These are phyloP conservation scores for Salix suchowensis DNA, from an alignment of 345 rosid genomes.

Conservation along the genomic window DNA sequence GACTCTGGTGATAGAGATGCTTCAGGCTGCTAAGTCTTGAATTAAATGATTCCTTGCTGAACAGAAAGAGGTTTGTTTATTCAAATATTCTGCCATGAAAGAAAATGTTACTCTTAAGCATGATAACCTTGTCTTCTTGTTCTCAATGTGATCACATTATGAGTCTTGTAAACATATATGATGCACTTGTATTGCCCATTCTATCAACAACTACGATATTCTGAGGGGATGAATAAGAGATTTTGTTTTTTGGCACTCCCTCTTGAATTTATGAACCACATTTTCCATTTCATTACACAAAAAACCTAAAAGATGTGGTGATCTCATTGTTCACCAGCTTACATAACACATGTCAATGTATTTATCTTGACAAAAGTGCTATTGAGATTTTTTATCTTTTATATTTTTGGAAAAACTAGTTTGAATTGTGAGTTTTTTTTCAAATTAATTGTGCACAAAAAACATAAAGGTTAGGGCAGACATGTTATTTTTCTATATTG, in stretches of 20 bases:
- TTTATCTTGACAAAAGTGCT: no score
- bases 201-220: background rate
- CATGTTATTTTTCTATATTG: no score
- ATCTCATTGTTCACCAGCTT: no score
- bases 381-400: no score
- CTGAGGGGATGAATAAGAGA: background rate
- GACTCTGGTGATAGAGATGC: conserved; percentile 85
- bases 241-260: background rate
- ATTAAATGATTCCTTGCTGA: conserved; percentile 24
- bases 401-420: no score
- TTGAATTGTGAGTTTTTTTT: no score
- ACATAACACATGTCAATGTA: no score
- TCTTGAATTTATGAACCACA: background rate
- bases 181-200: background rate
- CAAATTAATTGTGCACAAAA: no score
- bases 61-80: conserved; percentile 4
- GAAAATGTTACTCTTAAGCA: background rate
- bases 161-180: background rate
- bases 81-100: background rate
- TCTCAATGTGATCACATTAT: background rate
- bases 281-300: background rate
- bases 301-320: no score
- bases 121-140: background rate
- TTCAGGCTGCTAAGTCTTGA: conserved; percentile 58
- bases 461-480: no score